A percentile compares a stretch with the other conserved stretches of the same genome.
These are phyloP conservation scores for Pythium myriotylum DNA, from an alignment of 352 stramenopile genomes.

Conservation along the genomic window DNA sequence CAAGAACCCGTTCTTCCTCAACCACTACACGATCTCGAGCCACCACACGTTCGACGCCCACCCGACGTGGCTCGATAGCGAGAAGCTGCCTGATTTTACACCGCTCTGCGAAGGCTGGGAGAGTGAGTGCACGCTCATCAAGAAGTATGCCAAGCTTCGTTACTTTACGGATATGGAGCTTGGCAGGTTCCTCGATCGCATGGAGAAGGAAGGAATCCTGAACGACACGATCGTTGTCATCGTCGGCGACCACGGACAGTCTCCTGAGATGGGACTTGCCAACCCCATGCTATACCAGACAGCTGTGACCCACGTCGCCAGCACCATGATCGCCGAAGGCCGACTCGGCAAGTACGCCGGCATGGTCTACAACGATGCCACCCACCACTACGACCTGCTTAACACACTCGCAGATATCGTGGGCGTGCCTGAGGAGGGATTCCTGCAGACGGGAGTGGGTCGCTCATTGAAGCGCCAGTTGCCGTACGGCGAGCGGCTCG, in stretches of 20 bases:
- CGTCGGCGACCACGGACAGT: conserved; percentile 51
- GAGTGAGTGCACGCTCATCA: conserved; percentile 29
- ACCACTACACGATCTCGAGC: conserved; percentile 59
- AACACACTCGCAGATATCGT: conserved; percentile 32
- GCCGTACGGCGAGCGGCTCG: conserved; percentile 35
- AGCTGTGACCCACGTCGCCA: conserved; percentile 30
- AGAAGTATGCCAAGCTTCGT: conserved; percentile 46
- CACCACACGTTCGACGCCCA: conserved; percentile 41
- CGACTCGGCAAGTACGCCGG: conserved; percentile 18
- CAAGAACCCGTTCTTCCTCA: conserved; percentile 56
- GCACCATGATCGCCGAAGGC: conserved; percentile 24
- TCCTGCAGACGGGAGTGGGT: conserved; percentile 27
- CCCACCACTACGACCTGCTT: conserved; percentile 25
- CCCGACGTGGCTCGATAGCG: conserved; percentile 39
- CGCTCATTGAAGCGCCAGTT: conserved; percentile 45
- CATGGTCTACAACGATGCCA: conserved; percentile 19
- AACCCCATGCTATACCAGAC: conserved; percentile 27
- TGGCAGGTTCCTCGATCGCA: conserved; percentile 54
- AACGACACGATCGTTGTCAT: conserved; percentile 64
- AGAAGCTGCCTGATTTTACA: conserved; percentile 40
- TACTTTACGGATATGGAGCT: conserved; percentile 55
- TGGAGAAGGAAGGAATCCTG: conserved; percentile 42
- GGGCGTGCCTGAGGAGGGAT: conserved; percentile 21
- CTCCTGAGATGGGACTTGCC: conserved; percentile 36
- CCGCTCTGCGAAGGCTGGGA: conserved; percentile 40